A percentile compares a stretch with the other conserved stretches of the same genome.
These are phyloP conservation scores for Microsporum canis DNA, from an alignment of 2,329 filamentous ascomycete genomes.

Conservation along the genomic window DNA sequence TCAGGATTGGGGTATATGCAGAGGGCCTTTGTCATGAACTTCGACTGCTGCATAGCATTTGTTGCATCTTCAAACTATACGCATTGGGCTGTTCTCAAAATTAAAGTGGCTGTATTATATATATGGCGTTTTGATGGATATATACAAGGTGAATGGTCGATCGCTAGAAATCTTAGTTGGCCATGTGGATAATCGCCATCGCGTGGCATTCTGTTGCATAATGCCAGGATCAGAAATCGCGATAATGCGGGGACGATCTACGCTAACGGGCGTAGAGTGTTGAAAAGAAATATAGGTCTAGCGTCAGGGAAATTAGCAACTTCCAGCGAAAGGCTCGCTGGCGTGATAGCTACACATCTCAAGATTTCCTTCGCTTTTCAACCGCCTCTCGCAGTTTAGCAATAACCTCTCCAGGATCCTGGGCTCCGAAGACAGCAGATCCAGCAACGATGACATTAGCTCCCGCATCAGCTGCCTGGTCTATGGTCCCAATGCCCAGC, in stretches of 20 bases:
- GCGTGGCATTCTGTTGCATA: background rate
- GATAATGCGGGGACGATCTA: background rate
- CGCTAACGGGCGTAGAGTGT: background rate
- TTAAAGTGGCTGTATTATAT: background rate
- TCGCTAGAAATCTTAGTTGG: background rate
- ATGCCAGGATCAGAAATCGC: background rate
- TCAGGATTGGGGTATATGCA: background rate
- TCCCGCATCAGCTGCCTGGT: conserved; percentile 85
- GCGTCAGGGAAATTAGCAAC: background rate
- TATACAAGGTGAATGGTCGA: background rate
- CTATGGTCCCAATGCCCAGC: conserved; percentile 76
- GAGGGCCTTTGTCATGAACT: background rate
- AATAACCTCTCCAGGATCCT: conserved; percentile 81
- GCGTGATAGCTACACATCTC: background rate
- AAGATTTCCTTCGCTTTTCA: conserved; percentile 43
- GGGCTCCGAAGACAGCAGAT: conserved; percentile 86
- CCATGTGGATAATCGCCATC: background rate
- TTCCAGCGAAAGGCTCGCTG: background rate
- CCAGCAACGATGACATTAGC: conserved; percentile 98
- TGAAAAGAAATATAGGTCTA: background rate
- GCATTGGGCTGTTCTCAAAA: background rate
- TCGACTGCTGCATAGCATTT: background rate
- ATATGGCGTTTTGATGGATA: background rate
- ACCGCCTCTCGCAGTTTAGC: conserved; percentile 67
- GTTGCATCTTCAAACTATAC: background rate